phyloP scores from a whole-genome alignment of 176 grass and related monocot species.

The Stipa capillata region DNA sequence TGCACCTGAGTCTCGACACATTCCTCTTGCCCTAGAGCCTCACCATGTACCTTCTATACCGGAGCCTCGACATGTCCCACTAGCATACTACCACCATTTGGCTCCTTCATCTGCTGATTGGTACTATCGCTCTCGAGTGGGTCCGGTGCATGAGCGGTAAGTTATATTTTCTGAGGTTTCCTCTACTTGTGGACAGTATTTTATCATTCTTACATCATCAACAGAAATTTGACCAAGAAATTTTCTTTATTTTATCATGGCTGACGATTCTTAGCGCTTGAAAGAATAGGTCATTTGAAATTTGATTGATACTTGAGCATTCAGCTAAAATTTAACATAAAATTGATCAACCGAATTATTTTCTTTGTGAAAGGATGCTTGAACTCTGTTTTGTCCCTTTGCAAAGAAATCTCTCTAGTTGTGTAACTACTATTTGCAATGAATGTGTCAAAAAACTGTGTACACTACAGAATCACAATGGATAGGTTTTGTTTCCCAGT shows the following conservation, averaged over 20 bases:
- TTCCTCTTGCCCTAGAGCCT: conserved; percentile 10
- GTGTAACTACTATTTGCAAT: not conserved
- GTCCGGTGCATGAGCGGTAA: conserved; percentile 34
- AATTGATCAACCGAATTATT: not conserved
- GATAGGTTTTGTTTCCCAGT: not conserved
- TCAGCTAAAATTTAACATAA: too few species aligned
- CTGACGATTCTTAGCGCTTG: not conserved
- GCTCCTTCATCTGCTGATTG: conserved; percentile 35
- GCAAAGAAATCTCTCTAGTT: not conserved
- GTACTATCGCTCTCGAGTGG: conserved; percentile 33
- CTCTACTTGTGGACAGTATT: not conserved
- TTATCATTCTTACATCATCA: not conserved
- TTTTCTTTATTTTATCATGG: not conserved
- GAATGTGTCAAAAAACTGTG: not conserved
- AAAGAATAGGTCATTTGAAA: not conserved
- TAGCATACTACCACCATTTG: conserved; percentile 18
- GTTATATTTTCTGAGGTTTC: not conserved
- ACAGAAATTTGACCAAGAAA: not conserved
- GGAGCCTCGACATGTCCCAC: conserved; percentile 41
- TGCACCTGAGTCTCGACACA: conserved; percentile 10
- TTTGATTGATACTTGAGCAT: not conserved
- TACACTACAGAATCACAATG: not conserved
- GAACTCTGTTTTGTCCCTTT: not conserved
- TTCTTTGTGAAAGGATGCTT: not conserved
- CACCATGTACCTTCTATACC: conserved; percentile 20